Conservation (phyloP, 164 flowering plant species). For the Taxillus chinensis region DNA sequence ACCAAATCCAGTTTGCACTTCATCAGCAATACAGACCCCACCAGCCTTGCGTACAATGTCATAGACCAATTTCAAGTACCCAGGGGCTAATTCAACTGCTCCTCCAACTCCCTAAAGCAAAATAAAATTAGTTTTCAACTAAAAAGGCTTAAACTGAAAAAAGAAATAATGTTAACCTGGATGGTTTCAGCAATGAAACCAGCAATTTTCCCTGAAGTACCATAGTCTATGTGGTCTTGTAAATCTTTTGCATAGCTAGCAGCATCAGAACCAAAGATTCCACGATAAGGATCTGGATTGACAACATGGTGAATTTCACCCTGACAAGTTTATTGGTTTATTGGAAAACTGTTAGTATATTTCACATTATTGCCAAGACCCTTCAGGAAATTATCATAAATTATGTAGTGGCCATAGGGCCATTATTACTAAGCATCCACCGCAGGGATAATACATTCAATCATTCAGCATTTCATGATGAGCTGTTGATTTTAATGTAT, state of each 20-base stretch:
- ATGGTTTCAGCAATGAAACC: slow-evolving; percentile 98
- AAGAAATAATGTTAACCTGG: slow-evolving; percentile 44
- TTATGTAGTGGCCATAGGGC: no score
- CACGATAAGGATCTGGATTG: slow-evolving; percentile 94
- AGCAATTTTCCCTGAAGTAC: slow-evolving; percentile 88
- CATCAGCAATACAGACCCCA: slow-evolving; percentile 98
- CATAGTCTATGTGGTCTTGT: slow-evolving; percentile 88
- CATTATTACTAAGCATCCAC: no score
- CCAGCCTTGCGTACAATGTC: slow-evolving; percentile 90
- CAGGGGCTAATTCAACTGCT: slow-evolving; percentile 95
- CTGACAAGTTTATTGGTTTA: slow-evolving; percentile 27
- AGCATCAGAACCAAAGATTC: slow-evolving; percentile 77
- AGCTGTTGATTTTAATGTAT: no score
- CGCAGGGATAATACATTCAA: no score
- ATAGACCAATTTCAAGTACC: slow-evolving; percentile 80
- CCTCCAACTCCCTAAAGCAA: slow-evolving; percentile 86
- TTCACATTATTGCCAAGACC: not conserved
- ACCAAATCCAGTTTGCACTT: slow-evolving; percentile 99
- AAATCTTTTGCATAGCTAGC: slow-evolving; percentile 69
- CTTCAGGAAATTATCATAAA: no score
- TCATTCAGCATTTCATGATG: no score
- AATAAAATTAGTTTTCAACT: slow-evolving; percentile 1
- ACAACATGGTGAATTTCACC: slow-evolving; percentile 94
- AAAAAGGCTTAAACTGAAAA: not conserved
- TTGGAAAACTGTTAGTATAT: not conserved